Conservation (phyloP, 139 green algal species). For the Tetradesmus lagerheimii region DNA sequence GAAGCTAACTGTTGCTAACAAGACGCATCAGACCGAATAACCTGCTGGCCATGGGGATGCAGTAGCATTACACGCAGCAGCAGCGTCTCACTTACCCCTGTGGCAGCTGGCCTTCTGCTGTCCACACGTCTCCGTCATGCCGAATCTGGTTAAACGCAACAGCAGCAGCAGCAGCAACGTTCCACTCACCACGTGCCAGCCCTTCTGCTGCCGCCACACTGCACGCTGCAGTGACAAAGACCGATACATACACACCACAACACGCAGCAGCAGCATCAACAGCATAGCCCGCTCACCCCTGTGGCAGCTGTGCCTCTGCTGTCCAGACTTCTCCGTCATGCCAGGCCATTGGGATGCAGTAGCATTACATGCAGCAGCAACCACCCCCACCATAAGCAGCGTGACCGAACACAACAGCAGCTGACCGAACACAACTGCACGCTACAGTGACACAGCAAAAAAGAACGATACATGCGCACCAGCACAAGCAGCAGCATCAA, state of each 20-base stretch:
- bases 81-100: too few species aligned
- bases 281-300: neutral
- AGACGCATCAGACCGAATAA: too few species aligned
- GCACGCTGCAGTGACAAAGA: too few species aligned
- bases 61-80: too few species aligned
- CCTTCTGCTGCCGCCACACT: too few species aligned
- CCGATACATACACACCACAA: neutral
- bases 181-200: too few species aligned
- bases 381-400: neutral
- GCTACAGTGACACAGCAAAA: too few species aligned
- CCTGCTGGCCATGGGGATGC: too few species aligned
- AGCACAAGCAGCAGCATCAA: neutral
- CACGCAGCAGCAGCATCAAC: neutral
- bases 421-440: neutral
- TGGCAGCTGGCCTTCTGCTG: too few species aligned
- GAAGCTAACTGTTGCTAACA: too few species aligned
- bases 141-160: neutral
- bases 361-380: neutral
- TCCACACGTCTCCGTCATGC: too few species aligned
- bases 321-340: slow-evolving; percentile 45
- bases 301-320: slow-evolving; percentile 33
- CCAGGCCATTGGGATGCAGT: slow-evolving; percentile 41
- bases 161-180: neutral
- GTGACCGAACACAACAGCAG: neutral
- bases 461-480: neutral